Evolutionary conservation across 805 yeast species (phyloP), one percentile per base, ranked within the genome.

Genomic region (Kodamaea restingae): DNA sequence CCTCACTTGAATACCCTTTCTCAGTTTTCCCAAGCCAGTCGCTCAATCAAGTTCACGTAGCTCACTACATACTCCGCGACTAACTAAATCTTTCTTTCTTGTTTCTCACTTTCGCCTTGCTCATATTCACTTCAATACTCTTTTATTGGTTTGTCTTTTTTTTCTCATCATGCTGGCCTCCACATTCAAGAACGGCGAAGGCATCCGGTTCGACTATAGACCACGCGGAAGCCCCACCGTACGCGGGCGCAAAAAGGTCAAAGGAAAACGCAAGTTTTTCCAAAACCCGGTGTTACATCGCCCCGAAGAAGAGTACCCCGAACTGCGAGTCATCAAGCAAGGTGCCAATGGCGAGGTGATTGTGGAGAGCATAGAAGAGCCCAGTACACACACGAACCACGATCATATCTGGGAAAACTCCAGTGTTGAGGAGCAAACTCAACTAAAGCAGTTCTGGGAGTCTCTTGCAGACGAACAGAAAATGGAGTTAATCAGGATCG

Each of bases 281-380:
- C 22, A 45, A 31, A 63, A 72, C 32, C 78, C 76, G 2, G 70
- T 77, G 34, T 49, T 79, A 18, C 73, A 71, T 51, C 68, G 79
- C 49, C 77, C 81, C 10, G 67, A 71, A 28, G 71, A 75, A 25
- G 87, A 81, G 11, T 84, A 84, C 52, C 93, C 93, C 2, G 71
- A 75, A 10, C 81, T 88, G 7, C 60, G 93, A 41, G 79, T 84
- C 4, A 78, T 84, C 33, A 81, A 77, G 48, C 80, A 81, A 48
- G 84, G 76, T 3, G 73, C 81, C 3, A 82, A 84, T 55, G 95
- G 95, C 6, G 86, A 83, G 48, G 84, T 85, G 4, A 75, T 84
- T 35, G 88, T 86, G 17, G 83, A 84, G 49, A 71, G 76, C 37
- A 53, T 78, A 36, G 71, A 66, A 38, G 37, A 25, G 30, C 36